These are phyloP conservation scores for Crotalaria pallida DNA, from an alignment of 306 rosid genomes.

Conservation along the genomic window DNA sequence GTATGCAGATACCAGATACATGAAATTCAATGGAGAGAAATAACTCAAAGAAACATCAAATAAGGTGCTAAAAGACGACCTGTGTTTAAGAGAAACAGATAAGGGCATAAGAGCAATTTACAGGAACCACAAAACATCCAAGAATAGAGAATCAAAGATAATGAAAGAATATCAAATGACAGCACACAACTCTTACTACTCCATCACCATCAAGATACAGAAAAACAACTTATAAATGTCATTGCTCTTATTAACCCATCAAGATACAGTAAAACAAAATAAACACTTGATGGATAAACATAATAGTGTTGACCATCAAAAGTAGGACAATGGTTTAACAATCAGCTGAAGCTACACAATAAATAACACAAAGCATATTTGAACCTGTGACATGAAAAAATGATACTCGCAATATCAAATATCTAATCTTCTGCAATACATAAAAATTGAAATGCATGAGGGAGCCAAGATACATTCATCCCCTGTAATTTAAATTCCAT, in stretches of 20 bases:
- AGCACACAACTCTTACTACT: background rate
- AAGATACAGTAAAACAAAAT: background rate
- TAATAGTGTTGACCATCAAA: background rate
- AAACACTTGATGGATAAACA: background rate
- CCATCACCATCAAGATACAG: background rate
- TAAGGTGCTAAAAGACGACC: background rate
- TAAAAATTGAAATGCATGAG: background rate
- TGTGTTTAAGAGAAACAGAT: background rate
- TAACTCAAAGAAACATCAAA: background rate
- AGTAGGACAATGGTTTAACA: background rate
- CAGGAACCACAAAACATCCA: background rate
- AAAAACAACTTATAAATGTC: background rate
- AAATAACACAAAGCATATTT: background rate
- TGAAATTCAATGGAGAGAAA: background rate
- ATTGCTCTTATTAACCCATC: background rate
- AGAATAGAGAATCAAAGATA: background rate
- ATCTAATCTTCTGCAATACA: background rate
- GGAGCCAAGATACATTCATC: background rate
- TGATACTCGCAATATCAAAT: background rate
- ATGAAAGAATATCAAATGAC: background rate
- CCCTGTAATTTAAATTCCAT: background rate
- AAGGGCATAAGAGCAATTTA: conserved; percentile 10
- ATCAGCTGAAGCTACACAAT: background rate
- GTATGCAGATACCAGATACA: conserved; percentile 17
- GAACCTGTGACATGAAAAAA: background rate